Conservation (phyloP, 1,284 basidiomycete species). For the Irpex sp. region DNA sequence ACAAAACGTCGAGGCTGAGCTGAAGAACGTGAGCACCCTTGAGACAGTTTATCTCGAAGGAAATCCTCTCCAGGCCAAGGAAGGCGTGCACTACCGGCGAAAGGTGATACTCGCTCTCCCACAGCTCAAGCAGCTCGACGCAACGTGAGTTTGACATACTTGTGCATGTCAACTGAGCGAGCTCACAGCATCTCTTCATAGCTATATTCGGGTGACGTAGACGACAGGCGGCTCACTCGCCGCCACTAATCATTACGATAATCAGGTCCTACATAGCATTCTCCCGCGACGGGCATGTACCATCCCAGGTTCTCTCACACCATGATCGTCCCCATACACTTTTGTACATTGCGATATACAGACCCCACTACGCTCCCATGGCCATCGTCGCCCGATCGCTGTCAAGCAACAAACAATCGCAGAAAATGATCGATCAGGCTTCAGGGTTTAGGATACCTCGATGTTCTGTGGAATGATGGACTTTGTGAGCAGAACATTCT, state of each 20-base stretch:
- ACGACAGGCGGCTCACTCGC: neutral
- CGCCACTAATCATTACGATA: neutral
- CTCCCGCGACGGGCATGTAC: neutral
- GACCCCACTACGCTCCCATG: neutral
- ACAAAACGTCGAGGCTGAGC: slow-evolving; percentile 62
- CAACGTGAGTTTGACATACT: slow-evolving; percentile 60
- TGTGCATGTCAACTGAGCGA: neutral
- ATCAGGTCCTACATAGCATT: neutral
- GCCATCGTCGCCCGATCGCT: neutral
- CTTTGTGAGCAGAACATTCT: neutral
- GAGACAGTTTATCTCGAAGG: slow-evolving; percentile 93
- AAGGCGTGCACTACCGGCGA: slow-evolving; percentile 78
- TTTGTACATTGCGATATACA: neutral
- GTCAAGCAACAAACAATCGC: neutral
- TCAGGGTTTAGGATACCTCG: no score
- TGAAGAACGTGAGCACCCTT: slow-evolving; percentile 63
- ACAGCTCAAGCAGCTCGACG: slow-evolving; percentile 91
- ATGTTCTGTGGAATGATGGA: no score
- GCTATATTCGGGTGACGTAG: slow-evolving; percentile 7
- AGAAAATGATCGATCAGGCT: neutral
- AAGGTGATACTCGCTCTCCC: slow-evolving; percentile 89
- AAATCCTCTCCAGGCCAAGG: slow-evolving; percentile 84
- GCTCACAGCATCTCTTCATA: slow-evolving; percentile 2
- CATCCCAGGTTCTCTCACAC: neutral
- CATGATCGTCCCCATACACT: neutral